These are phyloP conservation scores for Penicillium sp. DNA, from an alignment of 2,329 filamentous ascomycete species.

Conservation along the genomic window DNA sequence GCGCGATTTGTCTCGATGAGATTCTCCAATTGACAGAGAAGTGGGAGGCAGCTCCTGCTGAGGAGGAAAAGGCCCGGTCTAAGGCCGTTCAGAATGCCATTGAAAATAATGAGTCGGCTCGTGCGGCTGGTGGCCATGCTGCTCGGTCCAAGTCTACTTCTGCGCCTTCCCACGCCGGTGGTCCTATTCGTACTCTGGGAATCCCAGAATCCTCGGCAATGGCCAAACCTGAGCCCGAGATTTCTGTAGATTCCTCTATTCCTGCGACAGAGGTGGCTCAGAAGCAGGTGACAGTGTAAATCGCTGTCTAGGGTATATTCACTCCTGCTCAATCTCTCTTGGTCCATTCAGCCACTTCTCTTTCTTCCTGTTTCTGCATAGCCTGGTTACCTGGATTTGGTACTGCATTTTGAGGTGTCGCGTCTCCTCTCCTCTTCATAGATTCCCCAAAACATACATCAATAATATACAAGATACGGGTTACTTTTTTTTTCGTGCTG, in stretches of 20 bases:
- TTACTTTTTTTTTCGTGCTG: too few species aligned
- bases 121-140: slow-evolving; percentile 34
- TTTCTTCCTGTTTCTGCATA: slow-evolving; percentile 21
- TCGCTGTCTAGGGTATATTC: neutral
- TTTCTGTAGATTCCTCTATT: slow-evolving; percentile 19
- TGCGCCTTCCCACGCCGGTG: slow-evolving; percentile 23
- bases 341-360: neutral
- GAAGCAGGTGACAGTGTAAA: slow-evolving; percentile 23
- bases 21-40: slow-evolving; percentile 45
- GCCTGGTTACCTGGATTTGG: slow-evolving; percentile 16
- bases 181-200: slow-evolving; percentile 36
- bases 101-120: slow-evolving; percentile 36
- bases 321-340: neutral
- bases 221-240: slow-evolving; percentile 19
- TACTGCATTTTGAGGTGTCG: slow-evolving; percentile 12
- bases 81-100: slow-evolving; percentile 36
- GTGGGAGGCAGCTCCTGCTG: slow-evolving; percentile 19
- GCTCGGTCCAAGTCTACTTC: slow-evolving; percentile 25
- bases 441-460: slow-evolving; percentile 13
- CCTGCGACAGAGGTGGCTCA: slow-evolving; percentile 21
- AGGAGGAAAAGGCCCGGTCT: slow-evolving; percentile 15
- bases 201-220: slow-evolving; percentile 26
- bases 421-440: slow-evolving; percentile 9
- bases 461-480: slow-evolving; percentile 5
- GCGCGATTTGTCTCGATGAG: slow-evolving; percentile 66